These are phyloP conservation scores for Artomyces pyxidatus DNA, from an alignment of 768 basidiomycete genomes.

Conservation along the genomic window DNA sequence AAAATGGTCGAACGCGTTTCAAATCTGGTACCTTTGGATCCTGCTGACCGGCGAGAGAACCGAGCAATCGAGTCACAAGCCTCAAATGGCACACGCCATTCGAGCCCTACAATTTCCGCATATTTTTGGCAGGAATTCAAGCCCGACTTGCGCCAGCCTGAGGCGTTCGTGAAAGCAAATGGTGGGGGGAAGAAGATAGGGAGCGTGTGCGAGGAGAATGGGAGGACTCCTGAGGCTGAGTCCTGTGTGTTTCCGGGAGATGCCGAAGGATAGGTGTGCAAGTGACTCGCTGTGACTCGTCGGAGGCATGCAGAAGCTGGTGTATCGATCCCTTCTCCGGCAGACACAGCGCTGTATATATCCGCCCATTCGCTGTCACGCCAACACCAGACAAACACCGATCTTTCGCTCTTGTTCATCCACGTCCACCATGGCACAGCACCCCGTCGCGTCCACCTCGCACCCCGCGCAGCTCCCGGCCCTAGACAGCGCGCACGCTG, in stretches of 20 bases:
- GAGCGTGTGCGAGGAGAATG: too few relatives aligned
- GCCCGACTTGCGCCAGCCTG: too few relatives aligned
- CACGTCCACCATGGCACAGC: conserved; percentile 41
- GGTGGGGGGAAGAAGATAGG: too few relatives aligned
- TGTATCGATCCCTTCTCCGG: conserved; percentile 22
- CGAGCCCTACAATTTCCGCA: too few relatives aligned
- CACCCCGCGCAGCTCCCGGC: conserved; percentile 40
- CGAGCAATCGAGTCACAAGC: neutral
- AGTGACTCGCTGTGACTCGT: conserved; percentile 8
- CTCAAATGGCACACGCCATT: neutral
- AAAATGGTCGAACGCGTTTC: too few relatives aligned
- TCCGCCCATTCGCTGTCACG: conserved; percentile 7
- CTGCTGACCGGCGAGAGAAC: too few relatives aligned
- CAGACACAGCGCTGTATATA: conserved; percentile 15
- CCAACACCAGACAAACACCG: conserved; percentile 1
- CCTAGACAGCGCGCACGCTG: conserved; percentile 18
- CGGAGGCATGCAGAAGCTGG: conserved; percentile 26
- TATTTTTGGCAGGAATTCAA: too few relatives aligned
- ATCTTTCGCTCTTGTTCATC: conserved; percentile 15
- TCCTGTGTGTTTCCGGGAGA: neutral
- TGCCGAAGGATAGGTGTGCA: neutral
- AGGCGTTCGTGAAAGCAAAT: too few relatives aligned
- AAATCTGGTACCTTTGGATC: too few relatives aligned
- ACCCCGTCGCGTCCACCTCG: conserved; percentile 45
- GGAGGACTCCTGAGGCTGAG: neutral